phyloP scores from a whole-genome alignment of 495 filamentous ascomycete genomes.

The Articulospora tetracladia region DNA sequence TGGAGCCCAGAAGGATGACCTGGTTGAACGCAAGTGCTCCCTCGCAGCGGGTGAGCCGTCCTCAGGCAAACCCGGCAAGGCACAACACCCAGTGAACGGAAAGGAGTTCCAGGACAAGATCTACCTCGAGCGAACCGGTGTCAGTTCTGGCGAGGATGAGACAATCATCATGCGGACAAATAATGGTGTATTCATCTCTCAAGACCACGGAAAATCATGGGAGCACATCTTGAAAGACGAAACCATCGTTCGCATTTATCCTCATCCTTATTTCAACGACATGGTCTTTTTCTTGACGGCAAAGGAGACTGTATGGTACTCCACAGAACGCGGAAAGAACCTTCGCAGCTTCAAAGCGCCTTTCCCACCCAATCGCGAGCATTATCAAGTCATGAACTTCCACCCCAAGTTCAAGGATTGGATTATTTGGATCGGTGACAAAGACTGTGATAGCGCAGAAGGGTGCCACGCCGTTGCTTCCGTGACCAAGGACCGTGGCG shows the following conservation, averaged over 20 bases:
- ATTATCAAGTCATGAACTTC: slow-evolving; percentile 59
- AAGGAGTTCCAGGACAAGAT: slow-evolving; percentile 56
- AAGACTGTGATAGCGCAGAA: slow-evolving; percentile 42
- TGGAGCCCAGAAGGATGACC: slow-evolving; percentile 54
- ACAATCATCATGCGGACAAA: slow-evolving; percentile 78
- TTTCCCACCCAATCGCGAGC: slow-evolving; percentile 33
- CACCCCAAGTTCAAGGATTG: slow-evolving; percentile 79
- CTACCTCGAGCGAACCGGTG: slow-evolving; percentile 79
- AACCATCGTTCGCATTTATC: slow-evolving; percentile 62
- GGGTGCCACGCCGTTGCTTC: slow-evolving; percentile 70
- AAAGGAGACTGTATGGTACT: slow-evolving; percentile 66
- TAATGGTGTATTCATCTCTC: slow-evolving; percentile 61
- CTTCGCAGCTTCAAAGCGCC: slow-evolving; percentile 66
- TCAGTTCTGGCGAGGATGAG: slow-evolving; percentile 63
- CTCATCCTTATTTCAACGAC: slow-evolving; percentile 75
- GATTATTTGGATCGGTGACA: slow-evolving; percentile 82
- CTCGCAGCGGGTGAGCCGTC: slow-evolving; percentile 39
- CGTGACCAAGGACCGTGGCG: slow-evolving; percentile 68
- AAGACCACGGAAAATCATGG: slow-evolving; percentile 88
- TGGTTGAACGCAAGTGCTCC: slow-evolving; percentile 51
- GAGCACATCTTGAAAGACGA: slow-evolving; percentile 48
- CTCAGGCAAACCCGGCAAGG: slow-evolving; percentile 58
- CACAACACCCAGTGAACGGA: slow-evolving; percentile 53
- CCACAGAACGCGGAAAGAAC: slow-evolving; percentile 65
- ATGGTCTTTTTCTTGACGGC: slow-evolving; percentile 79